A percentile compares a stretch with the other conserved stretches of the same genome.
phyloP scores from a whole-genome alignment of 129 eudicot genomes.

The Artemisia annua region DNA sequence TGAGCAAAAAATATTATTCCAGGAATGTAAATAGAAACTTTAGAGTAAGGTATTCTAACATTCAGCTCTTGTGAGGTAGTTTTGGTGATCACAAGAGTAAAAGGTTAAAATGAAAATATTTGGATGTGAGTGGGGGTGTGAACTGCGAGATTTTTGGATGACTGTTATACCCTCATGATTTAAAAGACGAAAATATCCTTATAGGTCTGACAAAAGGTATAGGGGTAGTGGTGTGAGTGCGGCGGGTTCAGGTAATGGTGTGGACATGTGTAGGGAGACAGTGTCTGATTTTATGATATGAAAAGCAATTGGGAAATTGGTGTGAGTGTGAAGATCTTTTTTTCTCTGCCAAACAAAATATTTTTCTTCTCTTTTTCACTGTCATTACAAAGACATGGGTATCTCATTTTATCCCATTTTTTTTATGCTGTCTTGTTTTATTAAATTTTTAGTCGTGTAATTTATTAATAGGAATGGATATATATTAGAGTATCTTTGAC shows the following conservation, averaged over 20 bases:
- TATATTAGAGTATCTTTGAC: no score
- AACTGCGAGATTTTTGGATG: constrained; percentile 29
- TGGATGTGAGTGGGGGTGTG: constrained; percentile 23
- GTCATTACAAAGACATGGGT: constrained; percentile 27
- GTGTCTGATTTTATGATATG: constrained; percentile 21
- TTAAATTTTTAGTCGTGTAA: no score
- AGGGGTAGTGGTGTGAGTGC: constrained; percentile 31
- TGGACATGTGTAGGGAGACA: constrained; percentile 25
- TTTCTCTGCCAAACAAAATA: constrained; percentile 21
- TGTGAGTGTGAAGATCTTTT: constrained; percentile 20
- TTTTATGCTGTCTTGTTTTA: neutral
- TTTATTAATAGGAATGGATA: no score
- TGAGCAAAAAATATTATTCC: no score
- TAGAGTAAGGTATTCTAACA: neutral
- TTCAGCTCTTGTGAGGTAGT: neutral
- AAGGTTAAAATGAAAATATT: neutral
- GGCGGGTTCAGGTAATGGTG: constrained; percentile 27
- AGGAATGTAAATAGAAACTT: no score
- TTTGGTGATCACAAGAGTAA: neutral
- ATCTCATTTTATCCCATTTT: neutral
- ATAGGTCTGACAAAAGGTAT: neutral
- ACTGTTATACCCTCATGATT: constrained; percentile 19
- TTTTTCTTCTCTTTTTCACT: constrained; percentile 27
- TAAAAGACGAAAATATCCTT: constrained; percentile 25
- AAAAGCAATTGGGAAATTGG: constrained; percentile 22